phyloP scores from a whole-genome alignment of 495 filamentous ascomycete species.

The Cryomyces minteri region DNA sequence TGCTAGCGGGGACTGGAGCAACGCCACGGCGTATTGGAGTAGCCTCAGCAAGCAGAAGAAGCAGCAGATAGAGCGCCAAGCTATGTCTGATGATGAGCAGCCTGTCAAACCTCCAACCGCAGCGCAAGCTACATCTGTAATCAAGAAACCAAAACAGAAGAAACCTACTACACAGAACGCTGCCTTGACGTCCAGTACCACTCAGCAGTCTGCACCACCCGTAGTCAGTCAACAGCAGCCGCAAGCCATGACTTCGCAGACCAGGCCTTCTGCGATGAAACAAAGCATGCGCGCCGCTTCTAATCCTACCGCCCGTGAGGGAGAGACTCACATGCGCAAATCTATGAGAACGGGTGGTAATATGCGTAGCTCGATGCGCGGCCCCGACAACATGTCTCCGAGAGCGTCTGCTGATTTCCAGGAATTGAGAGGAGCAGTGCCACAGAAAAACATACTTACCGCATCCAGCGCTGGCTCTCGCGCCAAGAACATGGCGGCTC shows the following conservation, averaged over 20 bases:
- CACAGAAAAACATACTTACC: slow-evolving; percentile 15
- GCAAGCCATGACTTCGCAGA: slow-evolving; percentile 1
- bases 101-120: slow-evolving; percentile 25
- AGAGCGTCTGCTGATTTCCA: slow-evolving; percentile 3
- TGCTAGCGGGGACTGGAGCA: slow-evolving; percentile 37
- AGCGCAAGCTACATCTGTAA: slow-evolving; percentile 7
- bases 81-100: slow-evolving; percentile 27
- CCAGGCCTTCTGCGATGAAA: slow-evolving; percentile 5
- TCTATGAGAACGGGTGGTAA: slow-evolving; percentile 13
- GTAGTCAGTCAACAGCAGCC: not conserved
- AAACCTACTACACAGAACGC: slow-evolving; percentile 3
- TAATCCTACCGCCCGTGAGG: not conserved
- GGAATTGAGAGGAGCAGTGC: slow-evolving; percentile 16
- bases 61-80: slow-evolving; percentile 35
- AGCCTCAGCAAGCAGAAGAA: slow-evolving; percentile 38
- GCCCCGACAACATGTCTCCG: slow-evolving; percentile 2
- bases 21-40: slow-evolving; percentile 44
- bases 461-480: slow-evolving; percentile 1
- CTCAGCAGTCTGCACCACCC: slow-evolving; percentile 3
- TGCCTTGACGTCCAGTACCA: not conserved
- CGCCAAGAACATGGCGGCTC: slow-evolving; percentile 2
- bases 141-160: slow-evolving; percentile 25
- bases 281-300: slow-evolving; percentile 6
- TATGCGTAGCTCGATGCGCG: slow-evolving; percentile 25
- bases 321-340: slow-evolving; percentile 21